phyloP scores from a whole-genome alignment of 805 yeast genomes.

The Peterozyma xylosa region DNA sequence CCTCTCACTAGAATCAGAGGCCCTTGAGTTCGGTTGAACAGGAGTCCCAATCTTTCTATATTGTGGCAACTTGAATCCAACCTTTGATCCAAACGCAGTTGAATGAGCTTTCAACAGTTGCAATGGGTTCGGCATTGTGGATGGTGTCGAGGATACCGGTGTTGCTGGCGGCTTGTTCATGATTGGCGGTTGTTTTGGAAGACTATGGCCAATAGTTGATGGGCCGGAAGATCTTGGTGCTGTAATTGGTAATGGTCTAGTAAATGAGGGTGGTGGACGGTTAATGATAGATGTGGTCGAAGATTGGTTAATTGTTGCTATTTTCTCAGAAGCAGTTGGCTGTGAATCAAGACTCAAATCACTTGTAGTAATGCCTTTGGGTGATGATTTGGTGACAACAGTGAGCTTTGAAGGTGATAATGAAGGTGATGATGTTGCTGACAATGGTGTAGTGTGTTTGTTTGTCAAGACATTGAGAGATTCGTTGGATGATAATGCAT shows the following conservation, averaged over 20 bases:
- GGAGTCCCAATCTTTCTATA: conserved; percentile 14
- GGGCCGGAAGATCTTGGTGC: not conserved
- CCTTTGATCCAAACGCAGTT: conserved; percentile 6
- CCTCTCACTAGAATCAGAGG: too few relatives aligned
- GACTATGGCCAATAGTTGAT: too few relatives aligned
- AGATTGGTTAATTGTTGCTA: not conserved
- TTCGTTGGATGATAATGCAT: not conserved
- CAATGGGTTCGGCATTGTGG: conserved; percentile 5
- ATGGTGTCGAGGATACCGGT: not conserved
- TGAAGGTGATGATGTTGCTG: too few relatives aligned
- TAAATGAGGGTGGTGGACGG: not conserved
- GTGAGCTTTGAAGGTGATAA: too few relatives aligned
- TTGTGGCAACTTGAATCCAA: conserved; percentile 20
- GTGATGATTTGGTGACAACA: too few relatives aligned
- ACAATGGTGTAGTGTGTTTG: too few relatives aligned
- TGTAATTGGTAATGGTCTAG: not conserved
- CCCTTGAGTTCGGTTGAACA: too few relatives aligned
- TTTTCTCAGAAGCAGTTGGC: not conserved
- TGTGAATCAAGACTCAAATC: too few relatives aligned
- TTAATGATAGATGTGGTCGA: not conserved
- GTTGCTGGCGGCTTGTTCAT: too few relatives aligned
- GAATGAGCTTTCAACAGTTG: not conserved
- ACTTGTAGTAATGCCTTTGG: too few relatives aligned
- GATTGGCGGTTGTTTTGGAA: too few relatives aligned
- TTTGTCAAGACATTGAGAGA: not conserved